phyloP scores from a whole-genome alignment of 805 yeast genomes.

The Pichia rugopelliculosa region DNA sequence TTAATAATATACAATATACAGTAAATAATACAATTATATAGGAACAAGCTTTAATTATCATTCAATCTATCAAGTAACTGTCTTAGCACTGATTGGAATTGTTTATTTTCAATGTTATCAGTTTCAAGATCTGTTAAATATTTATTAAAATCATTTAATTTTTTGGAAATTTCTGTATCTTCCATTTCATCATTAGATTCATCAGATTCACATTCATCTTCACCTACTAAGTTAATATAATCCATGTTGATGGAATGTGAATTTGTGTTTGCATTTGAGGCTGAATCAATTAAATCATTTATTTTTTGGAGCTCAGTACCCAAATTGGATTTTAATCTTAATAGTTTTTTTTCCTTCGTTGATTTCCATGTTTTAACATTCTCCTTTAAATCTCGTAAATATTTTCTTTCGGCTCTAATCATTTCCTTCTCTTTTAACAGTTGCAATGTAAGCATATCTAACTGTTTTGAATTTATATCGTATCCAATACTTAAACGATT shows the following conservation, averaged over 20 bases:
- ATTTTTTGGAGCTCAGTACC: constrained; percentile 3
- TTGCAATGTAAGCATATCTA: constrained; percentile 19
- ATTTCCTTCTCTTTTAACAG: constrained; percentile 16
- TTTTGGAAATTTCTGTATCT: not conserved
- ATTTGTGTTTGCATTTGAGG: constrained; percentile 2
- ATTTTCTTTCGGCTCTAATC: constrained; percentile 17
- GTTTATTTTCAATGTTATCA: not conserved
- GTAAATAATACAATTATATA: not conserved
- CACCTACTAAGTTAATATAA: constrained; percentile 2
- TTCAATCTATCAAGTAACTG: not conserved
- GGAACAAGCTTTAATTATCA: not conserved
- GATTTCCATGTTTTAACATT: constrained; percentile 12
- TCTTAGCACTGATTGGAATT: not conserved
- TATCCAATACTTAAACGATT: constrained; percentile 18
- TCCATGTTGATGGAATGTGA: no score
- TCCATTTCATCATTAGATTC: constrained; percentile 8
- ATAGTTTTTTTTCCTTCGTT: constrained; percentile 13
- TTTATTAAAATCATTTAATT: not conserved
- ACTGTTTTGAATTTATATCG: constrained; percentile 23
- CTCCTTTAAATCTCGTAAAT: constrained; percentile 15
- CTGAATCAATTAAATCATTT: not conserved
- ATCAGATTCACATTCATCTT: constrained; percentile 1
- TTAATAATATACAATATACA: not conserved
- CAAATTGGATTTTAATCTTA: constrained; percentile 2
- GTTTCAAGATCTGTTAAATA: not conserved